Percentiles rank a stretch among this genome's conserved stretches.
Evolutionary conservation across 177 flowering plant species (phyloP).

Genomic region (Vitis hybrid): DNA sequence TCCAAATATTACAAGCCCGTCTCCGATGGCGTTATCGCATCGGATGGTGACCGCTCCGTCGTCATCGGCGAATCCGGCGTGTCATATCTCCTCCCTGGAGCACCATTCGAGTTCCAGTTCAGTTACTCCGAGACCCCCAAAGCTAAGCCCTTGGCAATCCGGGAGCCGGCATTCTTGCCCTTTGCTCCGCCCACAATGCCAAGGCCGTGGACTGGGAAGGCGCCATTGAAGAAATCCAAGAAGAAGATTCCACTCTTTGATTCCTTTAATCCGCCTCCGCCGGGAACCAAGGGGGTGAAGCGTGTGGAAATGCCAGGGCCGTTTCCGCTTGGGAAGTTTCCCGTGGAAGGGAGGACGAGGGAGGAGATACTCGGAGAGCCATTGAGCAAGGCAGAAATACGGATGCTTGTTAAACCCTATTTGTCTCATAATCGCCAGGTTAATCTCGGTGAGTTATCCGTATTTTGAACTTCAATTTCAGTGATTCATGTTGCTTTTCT

Average conservation of each 20-base stretch:
- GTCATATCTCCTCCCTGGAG: constrained; percentile 84
- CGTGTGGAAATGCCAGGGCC: constrained; percentile 59
- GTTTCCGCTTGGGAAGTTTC: constrained; percentile 44
- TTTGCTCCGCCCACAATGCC: constrained; percentile 91
- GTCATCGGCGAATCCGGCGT: constrained; percentile 80
- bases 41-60: constrained; percentile 68
- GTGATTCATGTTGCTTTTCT: not conserved
- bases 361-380: constrained; percentile 84
- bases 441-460: constrained; percentile 72
- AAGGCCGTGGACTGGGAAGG: constrained; percentile 97
- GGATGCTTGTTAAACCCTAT: constrained; percentile 56
- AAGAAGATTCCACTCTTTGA: constrained; percentile 66
- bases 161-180: constrained; percentile 91
- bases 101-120: constrained; percentile 92
- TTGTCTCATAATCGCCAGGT: constrained; percentile 74
- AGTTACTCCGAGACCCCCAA: constrained; percentile 96
- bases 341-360: constrained; percentile 45
- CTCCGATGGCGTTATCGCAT: constrained; percentile 45
- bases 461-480: not conserved
- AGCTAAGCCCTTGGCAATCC: constrained; percentile 73
- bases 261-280: constrained; percentile 42
- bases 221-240: constrained; percentile 61
- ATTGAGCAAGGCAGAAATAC: constrained; percentile 56
- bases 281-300: constrained; percentile 42
- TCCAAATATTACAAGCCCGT: constrained; percentile 79